These are phyloP conservation scores for Brassica hybrid DNA, from an alignment of 441 rosid species.

Conservation along the genomic window DNA sequence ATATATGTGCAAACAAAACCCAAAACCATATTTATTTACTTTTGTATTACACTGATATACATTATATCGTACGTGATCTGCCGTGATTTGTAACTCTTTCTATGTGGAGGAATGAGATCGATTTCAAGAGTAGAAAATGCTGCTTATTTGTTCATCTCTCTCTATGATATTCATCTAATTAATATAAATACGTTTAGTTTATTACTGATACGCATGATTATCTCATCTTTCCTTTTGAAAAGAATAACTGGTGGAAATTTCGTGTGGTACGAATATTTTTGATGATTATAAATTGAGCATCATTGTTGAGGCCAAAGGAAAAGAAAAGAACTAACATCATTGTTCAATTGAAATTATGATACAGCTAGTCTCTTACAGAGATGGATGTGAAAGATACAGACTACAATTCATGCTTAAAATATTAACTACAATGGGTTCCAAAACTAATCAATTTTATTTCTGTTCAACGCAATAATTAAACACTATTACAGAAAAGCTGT, in stretches of 20 bases:
- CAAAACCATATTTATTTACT: constrained; percentile 13
- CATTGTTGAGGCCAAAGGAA: constrained; percentile 36
- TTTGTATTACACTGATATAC: constrained; percentile 24
- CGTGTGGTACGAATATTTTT: constrained; percentile 23
- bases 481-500: background rate
- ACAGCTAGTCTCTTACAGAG: constrained; percentile 11
- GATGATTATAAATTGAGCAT: constrained; percentile 30
- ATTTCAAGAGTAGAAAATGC: constrained; percentile 13
- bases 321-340: constrained; percentile 33
- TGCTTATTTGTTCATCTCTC: background rate
- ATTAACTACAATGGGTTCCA: too few species aligned
- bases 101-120: constrained; percentile 25
- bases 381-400: constrained; percentile 29
- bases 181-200: constrained; percentile 9
- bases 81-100: constrained; percentile 21
- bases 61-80: constrained; percentile 35
- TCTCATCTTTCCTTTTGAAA: background rate
- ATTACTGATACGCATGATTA: constrained; percentile 4
- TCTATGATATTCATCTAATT: background rate
- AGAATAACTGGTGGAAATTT: constrained; percentile 15
- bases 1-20: constrained; percentile 25
- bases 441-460: background rate
- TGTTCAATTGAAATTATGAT: constrained; percentile 36
- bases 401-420: constrained; percentile 21
- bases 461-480: background rate